Percentiles rank a stretch among this genome's conserved stretches.
Conservation (phyloP, 1,284 basidiomycete species). For the Sphaerobolus stellatus region DNA sequence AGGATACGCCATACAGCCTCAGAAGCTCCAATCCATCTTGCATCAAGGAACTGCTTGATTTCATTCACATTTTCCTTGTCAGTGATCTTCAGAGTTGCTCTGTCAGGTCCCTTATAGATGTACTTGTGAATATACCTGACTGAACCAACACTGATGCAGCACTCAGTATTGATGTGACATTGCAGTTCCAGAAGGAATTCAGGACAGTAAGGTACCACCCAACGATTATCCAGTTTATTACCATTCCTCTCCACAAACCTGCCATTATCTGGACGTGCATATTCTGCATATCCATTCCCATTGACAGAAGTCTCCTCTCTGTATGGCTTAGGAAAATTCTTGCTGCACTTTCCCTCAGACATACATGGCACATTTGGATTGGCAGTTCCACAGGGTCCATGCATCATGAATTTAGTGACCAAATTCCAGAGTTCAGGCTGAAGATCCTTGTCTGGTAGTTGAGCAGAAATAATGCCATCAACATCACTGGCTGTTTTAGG, state of each 20-base stretch:
- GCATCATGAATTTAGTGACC: conserved; percentile 41
- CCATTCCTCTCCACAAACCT: conserved; percentile 22
- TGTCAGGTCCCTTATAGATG: conserved; percentile 46
- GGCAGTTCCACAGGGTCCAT: conserved; percentile 41
- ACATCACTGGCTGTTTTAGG: conserved; percentile 36
- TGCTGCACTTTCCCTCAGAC: conserved; percentile 41
- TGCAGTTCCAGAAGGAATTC: conserved; percentile 32
- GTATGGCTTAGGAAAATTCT: conserved; percentile 42
- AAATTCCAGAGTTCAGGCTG: conserved; percentile 38
- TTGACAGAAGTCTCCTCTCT: conserved; percentile 33
- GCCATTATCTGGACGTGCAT: conserved; percentile 36
- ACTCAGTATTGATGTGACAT: conserved; percentile 49
- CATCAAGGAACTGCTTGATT: conserved; percentile 34
- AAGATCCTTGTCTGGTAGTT: conserved; percentile 38
- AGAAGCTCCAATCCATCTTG: conserved; percentile 37
- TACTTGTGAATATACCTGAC: conserved; percentile 50
- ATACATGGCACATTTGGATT: conserved; percentile 39
- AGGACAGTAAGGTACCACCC: conserved; percentile 41
- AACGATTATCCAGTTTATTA: conserved; percentile 28
- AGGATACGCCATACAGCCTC: conserved; percentile 38
- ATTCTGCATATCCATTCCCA: conserved; percentile 39
- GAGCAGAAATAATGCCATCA: conserved; percentile 41
- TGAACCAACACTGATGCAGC: conserved; percentile 29
- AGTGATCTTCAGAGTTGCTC: conserved; percentile 19
- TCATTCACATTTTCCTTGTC: conserved; percentile 28